Percentiles rank a stretch among this genome's conserved stretches.
These are phyloP conservation scores for Claviceps sp. DNA, from an alignment of 2,329 filamentous ascomycete genomes.

Conservation along the genomic window DNA sequence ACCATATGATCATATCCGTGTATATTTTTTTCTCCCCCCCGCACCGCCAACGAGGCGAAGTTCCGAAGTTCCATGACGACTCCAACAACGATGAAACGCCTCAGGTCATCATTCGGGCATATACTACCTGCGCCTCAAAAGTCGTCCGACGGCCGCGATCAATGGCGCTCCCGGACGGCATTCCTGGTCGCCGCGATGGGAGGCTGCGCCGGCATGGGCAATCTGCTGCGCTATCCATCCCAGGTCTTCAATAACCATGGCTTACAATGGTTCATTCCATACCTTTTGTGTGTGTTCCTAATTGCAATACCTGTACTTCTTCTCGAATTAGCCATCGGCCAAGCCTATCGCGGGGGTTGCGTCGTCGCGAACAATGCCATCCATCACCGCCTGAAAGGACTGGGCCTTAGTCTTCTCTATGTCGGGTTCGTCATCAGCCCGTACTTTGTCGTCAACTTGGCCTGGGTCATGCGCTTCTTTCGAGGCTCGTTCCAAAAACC, in stretches of 20 bases:
- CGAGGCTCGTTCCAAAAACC: conserved; percentile 40
- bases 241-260: conserved; percentile 47
- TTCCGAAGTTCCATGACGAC: neutral
- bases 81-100: neutral
- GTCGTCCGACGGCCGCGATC: conserved; percentile 31
- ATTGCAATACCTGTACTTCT: conserved; percentile 43
- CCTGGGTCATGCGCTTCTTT: conserved; percentile 48
- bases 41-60: neutral
- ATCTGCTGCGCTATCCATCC: conserved; percentile 43
- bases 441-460: conserved; percentile 43
- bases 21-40: neutral
- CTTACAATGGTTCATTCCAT: conserved; percentile 47
- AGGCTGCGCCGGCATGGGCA: conserved; percentile 44
- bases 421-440: conserved; percentile 41
- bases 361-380: conserved; percentile 42
- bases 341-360: conserved; percentile 41
- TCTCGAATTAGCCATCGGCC: conserved; percentile 56
- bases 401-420: conserved; percentile 37
- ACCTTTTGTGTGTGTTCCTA: conserved; percentile 39
- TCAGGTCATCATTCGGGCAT: neutral
- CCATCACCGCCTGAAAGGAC: conserved; percentile 37
- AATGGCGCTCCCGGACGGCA: conserved; percentile 40
- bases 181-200: conserved; percentile 46
- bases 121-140: neutral
- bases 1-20: neutral